Conservation (phyloP, 805 yeast genomes). For the Schizosaccharomyces lindneri region DNA sequence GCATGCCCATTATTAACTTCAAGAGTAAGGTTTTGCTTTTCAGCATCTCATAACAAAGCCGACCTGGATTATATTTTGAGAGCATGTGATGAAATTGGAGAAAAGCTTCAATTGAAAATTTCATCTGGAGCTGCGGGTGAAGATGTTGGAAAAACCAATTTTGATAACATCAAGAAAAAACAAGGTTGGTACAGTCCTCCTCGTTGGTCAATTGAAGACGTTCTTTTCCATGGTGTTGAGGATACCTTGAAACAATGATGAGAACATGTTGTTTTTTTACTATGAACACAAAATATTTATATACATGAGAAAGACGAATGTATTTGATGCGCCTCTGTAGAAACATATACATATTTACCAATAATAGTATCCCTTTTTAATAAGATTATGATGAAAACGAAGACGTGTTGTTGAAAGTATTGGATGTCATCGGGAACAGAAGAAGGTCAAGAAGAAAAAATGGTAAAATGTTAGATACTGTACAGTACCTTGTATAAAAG, state of each 20-base stretch:
- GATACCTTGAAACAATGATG: not conserved
- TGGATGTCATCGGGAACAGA: no score
- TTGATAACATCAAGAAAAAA: not conserved
- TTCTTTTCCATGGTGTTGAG: not conserved
- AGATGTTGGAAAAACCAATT: not conserved
- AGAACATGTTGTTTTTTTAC: no score
- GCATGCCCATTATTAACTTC: slow-evolving; percentile 83
- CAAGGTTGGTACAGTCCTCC: not conserved
- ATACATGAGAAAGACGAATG: no score
- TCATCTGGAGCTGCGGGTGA: slow-evolving; percentile 2
- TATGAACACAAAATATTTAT: no score
- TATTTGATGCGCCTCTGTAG: no score
- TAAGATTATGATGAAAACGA: no score
- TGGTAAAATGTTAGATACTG: no score
- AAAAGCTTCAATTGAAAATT: slow-evolving; percentile 44
- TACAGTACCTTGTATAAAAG: no score
- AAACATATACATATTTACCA: no score
- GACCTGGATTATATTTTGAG: slow-evolving; percentile 65
- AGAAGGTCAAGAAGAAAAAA: no score
- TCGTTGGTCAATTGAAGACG: slow-evolving; percentile 1
- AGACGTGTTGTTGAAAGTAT: no score
- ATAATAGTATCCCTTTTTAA: no score
- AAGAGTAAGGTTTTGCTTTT: slow-evolving; percentile 78
- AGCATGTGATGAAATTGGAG: slow-evolving; percentile 57
- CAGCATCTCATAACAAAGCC: slow-evolving; percentile 75